Percentiles rank a stretch among this genome's conserved stretches.
These are phyloP conservation scores for Henckelia pumila DNA, from an alignment of 257 asterid species.

Conservation along the genomic window DNA sequence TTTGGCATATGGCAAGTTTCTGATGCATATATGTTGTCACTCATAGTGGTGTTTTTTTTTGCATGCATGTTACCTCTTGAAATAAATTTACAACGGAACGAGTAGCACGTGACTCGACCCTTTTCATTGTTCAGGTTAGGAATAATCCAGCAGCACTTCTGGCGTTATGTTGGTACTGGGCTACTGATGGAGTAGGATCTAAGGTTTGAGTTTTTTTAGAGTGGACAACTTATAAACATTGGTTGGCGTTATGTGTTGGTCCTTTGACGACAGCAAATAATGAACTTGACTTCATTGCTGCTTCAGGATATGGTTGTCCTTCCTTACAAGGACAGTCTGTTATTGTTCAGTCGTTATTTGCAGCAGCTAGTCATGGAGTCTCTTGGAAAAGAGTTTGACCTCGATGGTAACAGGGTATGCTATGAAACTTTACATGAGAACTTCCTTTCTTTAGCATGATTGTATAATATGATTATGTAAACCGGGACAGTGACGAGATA, in stretches of 20 bases:
- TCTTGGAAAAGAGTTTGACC: constrained; percentile 96
- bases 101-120: constrained; percentile 10
- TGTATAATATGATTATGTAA: not conserved
- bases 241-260: constrained; percentile 4
- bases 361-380: constrained; percentile 99
- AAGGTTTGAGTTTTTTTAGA: constrained; percentile 56
- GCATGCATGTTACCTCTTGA: not conserved
- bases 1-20: constrained; percentile 7
- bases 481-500: not conserved
- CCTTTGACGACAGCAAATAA: constrained; percentile 5
- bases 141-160: constrained; percentile 94
- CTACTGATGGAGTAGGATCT: constrained; percentile 86
- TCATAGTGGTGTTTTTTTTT: not conserved
- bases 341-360: constrained; percentile 88
- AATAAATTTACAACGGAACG: constrained; percentile 6
- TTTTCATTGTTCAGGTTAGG: constrained; percentile 50
- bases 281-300: constrained; percentile 22
- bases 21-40: not conserved
- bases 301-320: constrained; percentile 99
- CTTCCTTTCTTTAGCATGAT: not conserved
- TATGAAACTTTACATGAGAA: constrained; percentile 17
- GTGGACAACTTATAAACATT: constrained; percentile 19
- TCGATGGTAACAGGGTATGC: constrained; percentile 88
- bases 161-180: constrained; percentile 98
- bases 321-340: constrained; percentile 95